These are phyloP conservation scores for Zhuliangozyma parablackwelliae DNA, from an alignment of 1,139 yeast species.

Conservation along the genomic window DNA sequence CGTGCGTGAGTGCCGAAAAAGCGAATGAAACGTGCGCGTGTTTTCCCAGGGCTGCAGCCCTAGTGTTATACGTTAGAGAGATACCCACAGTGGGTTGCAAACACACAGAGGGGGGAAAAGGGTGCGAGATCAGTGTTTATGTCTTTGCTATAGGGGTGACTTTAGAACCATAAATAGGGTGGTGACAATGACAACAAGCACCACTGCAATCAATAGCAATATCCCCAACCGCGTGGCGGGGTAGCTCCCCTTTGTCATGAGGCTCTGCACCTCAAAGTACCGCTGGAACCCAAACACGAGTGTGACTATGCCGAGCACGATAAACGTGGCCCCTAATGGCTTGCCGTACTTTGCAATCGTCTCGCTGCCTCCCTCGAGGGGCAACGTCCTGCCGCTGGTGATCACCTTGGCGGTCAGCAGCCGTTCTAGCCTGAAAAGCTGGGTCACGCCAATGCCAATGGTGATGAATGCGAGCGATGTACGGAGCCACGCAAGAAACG, in stretches of 20 bases:
- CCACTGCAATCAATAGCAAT: constrained; percentile 14
- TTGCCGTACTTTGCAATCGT: constrained; percentile 26
- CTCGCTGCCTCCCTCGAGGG: background rate
- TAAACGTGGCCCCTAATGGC: constrained; percentile 33
- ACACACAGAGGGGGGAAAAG: too few relatives aligned
- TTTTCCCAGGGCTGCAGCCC: too few relatives aligned
- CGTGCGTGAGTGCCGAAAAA: background rate
- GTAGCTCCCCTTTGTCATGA: constrained; percentile 21
- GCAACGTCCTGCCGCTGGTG: constrained; percentile 1
- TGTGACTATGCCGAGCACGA: constrained; percentile 32
- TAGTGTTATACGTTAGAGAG: too few relatives aligned
- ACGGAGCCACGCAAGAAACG: constrained; percentile 72
- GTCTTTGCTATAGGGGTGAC: constrained; percentile 1
- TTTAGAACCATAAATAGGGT: constrained; percentile 21
- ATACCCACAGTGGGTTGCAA: too few relatives aligned
- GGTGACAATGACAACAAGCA: constrained; percentile 18
- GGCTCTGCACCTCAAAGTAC: constrained; percentile 32
- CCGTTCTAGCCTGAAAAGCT: constrained; percentile 33
- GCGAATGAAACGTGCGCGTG: too few relatives aligned
- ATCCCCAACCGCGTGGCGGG: constrained; percentile 29
- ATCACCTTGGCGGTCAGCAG: constrained; percentile 16
- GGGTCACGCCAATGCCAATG: constrained; percentile 41
- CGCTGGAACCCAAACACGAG: constrained; percentile 29
- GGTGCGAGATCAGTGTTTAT: too few relatives aligned
- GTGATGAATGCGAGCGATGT: constrained; percentile 47